Conservation (phyloP, 192 early-diverging fungal genomes). For the Endogone sp. region DNA sequence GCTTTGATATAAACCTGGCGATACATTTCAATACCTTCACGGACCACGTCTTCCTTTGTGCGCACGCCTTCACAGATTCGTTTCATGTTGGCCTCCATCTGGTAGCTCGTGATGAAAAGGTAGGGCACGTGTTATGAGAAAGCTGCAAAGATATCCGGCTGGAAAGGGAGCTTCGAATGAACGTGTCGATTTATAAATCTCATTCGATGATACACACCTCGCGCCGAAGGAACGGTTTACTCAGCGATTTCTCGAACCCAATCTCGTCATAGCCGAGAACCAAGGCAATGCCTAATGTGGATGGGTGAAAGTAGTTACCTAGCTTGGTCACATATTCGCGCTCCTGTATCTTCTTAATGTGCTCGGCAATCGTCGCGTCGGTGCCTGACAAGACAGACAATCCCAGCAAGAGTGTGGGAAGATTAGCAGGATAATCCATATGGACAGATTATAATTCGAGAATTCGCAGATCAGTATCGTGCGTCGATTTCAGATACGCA, state of each 20-base stretch:
- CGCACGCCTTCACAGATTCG: conserved; percentile 66
- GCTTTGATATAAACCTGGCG: conserved; percentile 60
- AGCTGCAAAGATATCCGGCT: conserved; percentile 5
- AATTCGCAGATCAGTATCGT: too few relatives aligned
- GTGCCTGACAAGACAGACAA: conserved; percentile 54
- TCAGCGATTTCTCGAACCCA: conserved; percentile 79
- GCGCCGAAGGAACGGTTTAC: conserved; percentile 83
- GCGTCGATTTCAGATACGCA: too few relatives aligned
- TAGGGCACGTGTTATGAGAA: not conserved
- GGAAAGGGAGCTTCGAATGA: not conserved
- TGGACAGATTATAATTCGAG: too few relatives aligned
- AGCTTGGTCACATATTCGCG: conserved; percentile 82
- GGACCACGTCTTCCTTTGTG: conserved; percentile 63
- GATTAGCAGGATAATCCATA: too few relatives aligned
- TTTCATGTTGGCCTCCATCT: conserved; percentile 79
- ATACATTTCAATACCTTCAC: conserved; percentile 67
- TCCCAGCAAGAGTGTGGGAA: not conserved
- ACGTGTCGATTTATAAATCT: not conserved
- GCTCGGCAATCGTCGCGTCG: conserved; percentile 94
- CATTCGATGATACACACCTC: conserved; percentile 40
- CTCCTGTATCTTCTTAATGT: conserved; percentile 90
- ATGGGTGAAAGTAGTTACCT: conserved; percentile 58
- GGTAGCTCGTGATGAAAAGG: conserved; percentile 10
- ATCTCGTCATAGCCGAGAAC: conserved; percentile 86
- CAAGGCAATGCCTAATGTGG: conserved; percentile 82